Conservation (phyloP, 73 alveolate species). For the Vitrella brassicaformis region DNA sequence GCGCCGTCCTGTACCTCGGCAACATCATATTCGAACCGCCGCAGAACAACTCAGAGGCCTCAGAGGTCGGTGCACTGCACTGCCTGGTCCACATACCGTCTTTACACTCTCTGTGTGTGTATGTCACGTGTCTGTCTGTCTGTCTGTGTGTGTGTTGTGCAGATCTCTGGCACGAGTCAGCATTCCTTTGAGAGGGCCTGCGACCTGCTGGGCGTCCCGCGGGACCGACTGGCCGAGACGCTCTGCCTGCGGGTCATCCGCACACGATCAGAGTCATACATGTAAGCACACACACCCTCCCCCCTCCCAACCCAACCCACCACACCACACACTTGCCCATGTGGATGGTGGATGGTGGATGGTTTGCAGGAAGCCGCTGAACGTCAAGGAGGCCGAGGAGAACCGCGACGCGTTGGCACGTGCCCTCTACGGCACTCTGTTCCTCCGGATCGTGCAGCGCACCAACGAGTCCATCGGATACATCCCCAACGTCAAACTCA, state of each 20-base stretch:
- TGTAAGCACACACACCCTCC: no score
- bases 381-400: constrained; percentile 52
- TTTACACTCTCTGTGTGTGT: no score
- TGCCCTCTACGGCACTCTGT: background rate
- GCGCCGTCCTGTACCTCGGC: constrained; percentile 62
- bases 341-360: no score
- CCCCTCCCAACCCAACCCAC: no score
- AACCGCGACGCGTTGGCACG: constrained; percentile 77
- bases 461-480: constrained; percentile 69
- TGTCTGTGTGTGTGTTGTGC: no score
- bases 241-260: constrained; percentile 54
- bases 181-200: constrained; percentile 45
- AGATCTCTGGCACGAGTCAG: constrained; percentile 35
- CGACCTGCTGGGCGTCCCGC: constrained; percentile 49
- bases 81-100: no score
- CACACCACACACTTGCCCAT: no score
- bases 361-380: constrained; percentile 55
- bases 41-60: constrained; percentile 45
- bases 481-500: constrained; percentile 67
- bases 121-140: no score
- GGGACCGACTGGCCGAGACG: constrained; percentile 48
- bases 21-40: constrained; percentile 56
- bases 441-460: constrained; percentile 23
- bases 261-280: no score
- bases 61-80: constrained; percentile 40